Evolutionary conservation across 1,284 basidiomycete species (phyloP), one percentile per base, ranked within the genome.

Genomic region (Moniliella sp.): DNA sequence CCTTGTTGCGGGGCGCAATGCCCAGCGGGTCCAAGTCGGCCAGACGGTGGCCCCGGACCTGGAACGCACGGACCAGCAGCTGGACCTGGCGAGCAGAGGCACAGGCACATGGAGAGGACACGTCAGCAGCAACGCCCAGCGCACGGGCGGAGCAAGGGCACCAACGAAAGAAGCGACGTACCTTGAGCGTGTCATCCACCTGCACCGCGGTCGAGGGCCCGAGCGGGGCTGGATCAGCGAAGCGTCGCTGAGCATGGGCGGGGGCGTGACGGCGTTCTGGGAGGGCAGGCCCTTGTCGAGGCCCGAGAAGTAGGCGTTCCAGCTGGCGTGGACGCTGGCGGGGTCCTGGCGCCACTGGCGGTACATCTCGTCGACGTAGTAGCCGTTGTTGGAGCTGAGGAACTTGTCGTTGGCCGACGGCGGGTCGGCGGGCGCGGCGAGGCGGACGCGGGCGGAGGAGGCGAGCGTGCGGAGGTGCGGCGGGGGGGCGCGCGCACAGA

Each of bases 41-140:
- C 46, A 88, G 72, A 59, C 91, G 82, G 62, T 99, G 91, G 19
- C 91, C 88, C 37, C 86, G 80, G 17, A 99, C 88, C 74, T 97
- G 88, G 66, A 91, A 97, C 4, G 91, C 88, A 48, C 88, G 78
- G 37, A 94, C 51, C 28, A 54, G 51, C 18, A 54, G 48, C 35
- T 54, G 51, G 16, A 50, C 45, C 42, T 36, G 33, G 21, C 21
- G 21, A 23, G 21, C 8, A n/a, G 8, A 23, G 21, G 7, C 21
- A 23, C 8, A 13, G 13, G 26, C 10, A 13, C 8, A 27, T 9
- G 7, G 26, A 9, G 14, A 11, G 9, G 8, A 27, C 26, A 27
- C 10, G 26, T 7, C 10, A 27, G 8, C n/a, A 7, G 21, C 8
- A 31, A 9, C 10, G 30, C 9, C 5, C 18, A 10, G 8, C 14